Evolutionary conservation across 495 filamentous ascomycete genomes (phyloP).

Genomic region (Penicillium mononematosum): DNA sequence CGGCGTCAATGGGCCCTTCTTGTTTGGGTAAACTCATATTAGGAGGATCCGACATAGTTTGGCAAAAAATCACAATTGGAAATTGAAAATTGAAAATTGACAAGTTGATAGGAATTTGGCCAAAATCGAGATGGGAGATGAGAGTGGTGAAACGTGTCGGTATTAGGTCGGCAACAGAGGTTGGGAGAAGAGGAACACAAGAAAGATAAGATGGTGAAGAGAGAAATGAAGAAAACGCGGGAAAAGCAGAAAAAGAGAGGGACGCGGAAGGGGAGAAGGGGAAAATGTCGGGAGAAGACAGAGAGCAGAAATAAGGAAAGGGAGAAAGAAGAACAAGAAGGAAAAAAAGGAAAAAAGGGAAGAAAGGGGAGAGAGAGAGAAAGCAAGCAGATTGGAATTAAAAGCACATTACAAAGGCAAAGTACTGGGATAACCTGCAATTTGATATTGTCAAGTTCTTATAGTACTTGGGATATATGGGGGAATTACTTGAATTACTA

Average conservation of each 20-base stretch:
- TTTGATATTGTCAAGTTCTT: constrained; percentile 5
- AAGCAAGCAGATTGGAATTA: constrained; percentile 17
- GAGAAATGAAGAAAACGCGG: constrained; percentile 6
- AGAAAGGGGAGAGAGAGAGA: constrained; percentile 15
- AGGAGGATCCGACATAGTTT: constrained; percentile 26
- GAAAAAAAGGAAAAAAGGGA: constrained; percentile 17
- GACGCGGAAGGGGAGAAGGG: constrained; percentile 15
- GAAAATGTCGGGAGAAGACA: constrained; percentile 10
- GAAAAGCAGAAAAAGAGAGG: constrained; percentile 11
- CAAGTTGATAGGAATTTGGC: background rate
- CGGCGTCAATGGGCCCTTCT: constrained; percentile 19
- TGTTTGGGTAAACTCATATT: constrained; percentile 15
- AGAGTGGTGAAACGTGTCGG: constrained; percentile 5
- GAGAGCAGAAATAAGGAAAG: constrained; percentile 4
- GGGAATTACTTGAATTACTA: background rate
- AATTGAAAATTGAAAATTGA: background rate
- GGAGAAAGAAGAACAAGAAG: background rate
- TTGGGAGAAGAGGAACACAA: constrained; percentile 39
- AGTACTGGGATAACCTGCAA: constrained; percentile 1
- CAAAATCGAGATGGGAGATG: background rate
- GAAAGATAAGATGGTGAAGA: constrained; percentile 17
- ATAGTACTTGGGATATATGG: background rate
- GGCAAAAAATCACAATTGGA: constrained; percentile 15
- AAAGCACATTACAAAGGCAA: constrained; percentile 17
- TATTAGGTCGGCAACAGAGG: background rate